Evolutionary conservation across 2,329 filamentous ascomycete genomes (phyloP), one percentile per base, ranked within the genome.

Genomic region (Cladophialophora exuberans): DNA sequence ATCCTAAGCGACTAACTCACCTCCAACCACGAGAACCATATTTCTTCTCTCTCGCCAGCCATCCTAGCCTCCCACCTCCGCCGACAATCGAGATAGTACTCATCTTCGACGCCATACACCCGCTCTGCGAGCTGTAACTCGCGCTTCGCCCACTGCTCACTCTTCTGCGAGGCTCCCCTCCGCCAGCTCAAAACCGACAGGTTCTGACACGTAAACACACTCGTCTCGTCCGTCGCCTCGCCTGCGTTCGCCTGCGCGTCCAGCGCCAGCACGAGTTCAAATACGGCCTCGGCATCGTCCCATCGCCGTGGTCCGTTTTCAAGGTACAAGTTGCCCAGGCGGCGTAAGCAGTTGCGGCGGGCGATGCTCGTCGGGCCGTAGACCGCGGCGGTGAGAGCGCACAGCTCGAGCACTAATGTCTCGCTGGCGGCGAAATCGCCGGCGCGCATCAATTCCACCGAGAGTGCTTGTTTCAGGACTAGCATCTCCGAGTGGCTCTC

Each of bases 121-220:
- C 38, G 35, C n/a, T 36, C 30, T 9, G 45, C 45, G 6, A 48
- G 20, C 10, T 48, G 30, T 31, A 48, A 17, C 22, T 48, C 45
- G 30, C 38, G 45, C 13, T 26, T 13, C 2, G 45, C 45, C 45
- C 45, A 48, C 20, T 48, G 38, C 20, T 20, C 15, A 31, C 45
- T 48, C 22, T 25, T 48, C 10, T 13, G 20, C 31, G 17, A n/a
- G 23, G 35, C 31, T 6, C 45, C 45, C 9, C 45, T 13, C 23
- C 31, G 45, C 22, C 22, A 26, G 20, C 38, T 48, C 18, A 38
- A n/a, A 9, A 38, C 20, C 6, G 45, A 48, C 20, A 48, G 45
- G 31, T 48, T 48, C 45, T 48, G 45, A 22, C 45, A 48, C n/a
- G 45, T 48, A 18, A 48, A 48, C 30, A 48, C 17, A 15, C 45